Conservation (phyloP, 2,329 filamentous ascomycete genomes). For the Pseudogymnoascus sp. region DNA sequence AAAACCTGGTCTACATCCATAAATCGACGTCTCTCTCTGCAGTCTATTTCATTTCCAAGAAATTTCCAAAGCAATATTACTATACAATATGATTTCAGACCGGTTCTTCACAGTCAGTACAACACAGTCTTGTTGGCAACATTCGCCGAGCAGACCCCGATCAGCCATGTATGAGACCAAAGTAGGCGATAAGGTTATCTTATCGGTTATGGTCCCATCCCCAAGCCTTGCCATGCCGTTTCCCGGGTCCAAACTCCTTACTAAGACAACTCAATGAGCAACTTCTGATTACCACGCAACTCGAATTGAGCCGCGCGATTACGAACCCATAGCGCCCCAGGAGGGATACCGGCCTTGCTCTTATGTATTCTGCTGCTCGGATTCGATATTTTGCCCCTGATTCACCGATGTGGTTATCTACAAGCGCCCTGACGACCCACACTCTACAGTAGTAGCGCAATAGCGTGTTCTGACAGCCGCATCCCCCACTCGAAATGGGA, state of each 20-base stretch:
- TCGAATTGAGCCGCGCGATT: background rate
- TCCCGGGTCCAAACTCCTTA: background rate
- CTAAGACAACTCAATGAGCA: background rate
- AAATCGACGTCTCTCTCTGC: background rate
- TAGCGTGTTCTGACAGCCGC: slow-evolving; percentile 3
- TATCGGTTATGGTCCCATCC: background rate
- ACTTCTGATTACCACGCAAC: slow-evolving; percentile 5
- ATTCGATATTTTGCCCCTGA: background rate
- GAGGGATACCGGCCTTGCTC: background rate
- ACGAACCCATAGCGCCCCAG: background rate
- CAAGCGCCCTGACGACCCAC: slow-evolving; percentile 1
- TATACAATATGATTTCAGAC: background rate
- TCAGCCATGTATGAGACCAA: background rate
- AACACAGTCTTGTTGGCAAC: background rate
- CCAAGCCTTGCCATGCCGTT: background rate
- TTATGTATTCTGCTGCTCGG: background rate
- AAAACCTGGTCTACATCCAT: background rate
- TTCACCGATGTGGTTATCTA: background rate
- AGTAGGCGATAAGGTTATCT: background rate
- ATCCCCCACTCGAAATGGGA: background rate
- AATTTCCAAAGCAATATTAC: background rate
- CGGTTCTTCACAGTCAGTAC: background rate
- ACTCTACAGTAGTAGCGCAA: background rate
- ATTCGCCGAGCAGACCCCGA: background rate
- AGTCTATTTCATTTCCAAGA: background rate